A percentile compares a stretch with the other conserved stretches of the same genome.
Conservation (phyloP, 805 yeast species). For the Metschnikowia proteae region DNA sequence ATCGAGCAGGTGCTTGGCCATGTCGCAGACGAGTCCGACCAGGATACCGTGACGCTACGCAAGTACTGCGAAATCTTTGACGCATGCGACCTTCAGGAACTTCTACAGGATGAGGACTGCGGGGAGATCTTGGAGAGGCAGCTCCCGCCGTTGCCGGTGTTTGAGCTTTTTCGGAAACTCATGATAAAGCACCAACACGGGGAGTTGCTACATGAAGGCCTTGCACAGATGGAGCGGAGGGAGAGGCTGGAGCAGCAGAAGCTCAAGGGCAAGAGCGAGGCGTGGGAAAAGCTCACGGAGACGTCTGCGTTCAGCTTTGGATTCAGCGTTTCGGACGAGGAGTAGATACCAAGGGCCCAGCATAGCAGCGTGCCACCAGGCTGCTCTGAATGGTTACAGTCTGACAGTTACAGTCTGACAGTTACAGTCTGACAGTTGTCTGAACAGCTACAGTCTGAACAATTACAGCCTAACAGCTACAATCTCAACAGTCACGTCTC, state of each 20-base stretch:
- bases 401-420: no score
- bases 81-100: conserved; percentile 18
- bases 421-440: no score
- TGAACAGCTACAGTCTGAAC: no score
- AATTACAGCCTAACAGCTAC: no score
- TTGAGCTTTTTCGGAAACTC: conserved; percentile 54
- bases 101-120: conserved; percentile 54
- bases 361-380: no score
- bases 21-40: conserved; percentile 5
- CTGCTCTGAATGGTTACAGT: no score
- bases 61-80: conserved; percentile 27
- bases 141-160: conserved; percentile 52
- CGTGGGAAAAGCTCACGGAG: conserved; percentile 49
- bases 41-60: conserved; percentile 19
- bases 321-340: conserved; percentile 20
- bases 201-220: conserved; percentile 29
- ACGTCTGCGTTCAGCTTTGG: conserved; percentile 27
- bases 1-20: conserved; percentile 8
- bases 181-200: conserved; percentile 39
- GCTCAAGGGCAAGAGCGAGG: conserved; percentile 40
- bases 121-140: conserved; percentile 45
- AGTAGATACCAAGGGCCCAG: not conserved
- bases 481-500: no score
- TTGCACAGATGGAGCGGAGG: conserved; percentile 29
- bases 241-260: conserved; percentile 29